These are phyloP conservation scores for Fusarium transvaalense DNA, from an alignment of 2,329 filamentous ascomycete genomes.

Conservation along the genomic window DNA sequence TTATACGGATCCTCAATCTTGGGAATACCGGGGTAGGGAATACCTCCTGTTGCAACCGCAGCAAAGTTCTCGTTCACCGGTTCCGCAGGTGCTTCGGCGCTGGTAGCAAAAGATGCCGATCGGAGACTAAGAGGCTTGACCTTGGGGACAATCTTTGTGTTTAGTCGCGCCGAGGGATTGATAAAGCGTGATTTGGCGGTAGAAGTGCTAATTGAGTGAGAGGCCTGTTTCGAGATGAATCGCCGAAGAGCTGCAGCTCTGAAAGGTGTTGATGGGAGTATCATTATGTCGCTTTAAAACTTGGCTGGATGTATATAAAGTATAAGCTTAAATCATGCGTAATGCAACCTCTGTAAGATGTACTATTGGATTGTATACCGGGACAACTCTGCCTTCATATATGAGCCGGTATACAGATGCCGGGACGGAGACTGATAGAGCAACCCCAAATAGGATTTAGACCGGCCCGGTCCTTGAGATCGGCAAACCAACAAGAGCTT, in stretches of 20 bases:
- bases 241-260: slow-evolving; percentile 22
- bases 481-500: not conserved
- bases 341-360: not conserved
- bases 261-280: slow-evolving; percentile 29
- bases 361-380: not conserved
- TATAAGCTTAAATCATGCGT: too few relatives aligned
- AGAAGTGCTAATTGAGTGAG: slow-evolving; percentile 33
- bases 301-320: not conserved
- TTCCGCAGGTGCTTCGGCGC: slow-evolving; percentile 25
- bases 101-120: slow-evolving; percentile 40
- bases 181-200: not conserved
- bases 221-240: slow-evolving; percentile 18
- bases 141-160: slow-evolving; percentile 7
- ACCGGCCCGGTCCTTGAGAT: slow-evolving; percentile 8
- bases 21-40: slow-evolving; percentile 64
- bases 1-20: slow-evolving; percentile 63
- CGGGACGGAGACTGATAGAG: not conserved
- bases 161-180: slow-evolving; percentile 6
- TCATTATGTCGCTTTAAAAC: slow-evolving; percentile 2
- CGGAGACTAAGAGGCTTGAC: not conserved
- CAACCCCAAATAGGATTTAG: not conserved
- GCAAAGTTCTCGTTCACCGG: slow-evolving; percentile 44
- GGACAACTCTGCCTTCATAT: slow-evolving; percentile 5
- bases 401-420: not conserved
- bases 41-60: slow-evolving; percentile 49